A percentile compares a stretch with the other conserved stretches of the same genome.
phyloP scores from a whole-genome alignment of 805 yeast species.

The Saccharomycopsis amapae region DNA sequence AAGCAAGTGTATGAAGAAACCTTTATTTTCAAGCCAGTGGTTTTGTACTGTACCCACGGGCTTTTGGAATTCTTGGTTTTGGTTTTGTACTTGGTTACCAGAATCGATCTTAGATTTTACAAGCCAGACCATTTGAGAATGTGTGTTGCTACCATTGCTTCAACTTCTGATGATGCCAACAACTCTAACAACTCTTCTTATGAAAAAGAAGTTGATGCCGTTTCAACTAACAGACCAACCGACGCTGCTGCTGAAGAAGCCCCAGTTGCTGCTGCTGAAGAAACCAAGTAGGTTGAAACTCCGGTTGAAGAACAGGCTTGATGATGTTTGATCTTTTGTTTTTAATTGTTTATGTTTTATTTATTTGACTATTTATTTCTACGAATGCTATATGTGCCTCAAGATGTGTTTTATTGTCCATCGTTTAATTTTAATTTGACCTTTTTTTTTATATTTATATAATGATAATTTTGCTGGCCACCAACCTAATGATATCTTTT shows the following conservation, averaged over 20 bases:
- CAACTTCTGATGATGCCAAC: neutral
- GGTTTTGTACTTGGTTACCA: constrained; percentile 48
- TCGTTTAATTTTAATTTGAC: too few species aligned
- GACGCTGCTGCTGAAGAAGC: neutral
- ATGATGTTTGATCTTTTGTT: too few species aligned
- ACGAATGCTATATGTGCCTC: too few species aligned
- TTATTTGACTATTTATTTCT: too few species aligned
- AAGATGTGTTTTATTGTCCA: too few species aligned
- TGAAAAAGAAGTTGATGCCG: constrained; percentile 5
- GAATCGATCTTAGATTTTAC: constrained; percentile 73
- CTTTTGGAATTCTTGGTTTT: constrained; percentile 54
- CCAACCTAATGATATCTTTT: neutral
- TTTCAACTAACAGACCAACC: too few species aligned
- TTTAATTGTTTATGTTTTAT: too few species aligned
- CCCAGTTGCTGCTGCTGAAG: neutral
- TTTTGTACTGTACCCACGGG: constrained; percentile 66
- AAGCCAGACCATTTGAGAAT: constrained; percentile 47
- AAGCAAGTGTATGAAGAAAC: constrained; percentile 28
- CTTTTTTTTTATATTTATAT: too few species aligned
- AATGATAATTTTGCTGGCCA: too few species aligned
- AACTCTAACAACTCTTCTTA: neutral
- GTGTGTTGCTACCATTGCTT: neutral
- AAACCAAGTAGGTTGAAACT: neutral
- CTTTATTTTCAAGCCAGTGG: constrained; percentile 46
- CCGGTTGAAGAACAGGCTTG: neutral